Base-by-base conservation (phyloP, 163 green algal genomes). In the Prototheca cutis region DNA sequence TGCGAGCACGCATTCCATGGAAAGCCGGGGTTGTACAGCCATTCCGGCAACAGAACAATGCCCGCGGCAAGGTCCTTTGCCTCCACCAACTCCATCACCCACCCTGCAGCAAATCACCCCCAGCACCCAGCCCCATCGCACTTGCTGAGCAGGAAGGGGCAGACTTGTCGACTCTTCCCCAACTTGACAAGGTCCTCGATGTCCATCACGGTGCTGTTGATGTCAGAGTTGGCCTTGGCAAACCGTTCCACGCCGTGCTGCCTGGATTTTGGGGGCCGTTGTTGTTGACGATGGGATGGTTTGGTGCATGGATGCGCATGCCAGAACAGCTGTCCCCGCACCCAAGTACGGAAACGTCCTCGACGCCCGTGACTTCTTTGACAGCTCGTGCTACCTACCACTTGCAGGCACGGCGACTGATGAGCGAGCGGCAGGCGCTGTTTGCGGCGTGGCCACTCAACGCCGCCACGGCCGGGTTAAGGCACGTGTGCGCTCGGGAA, bases 151-250 rank as follows among this genome's bases (percentile, higher is more conserved):
- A 88, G 96, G 72, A 94, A 98, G 28, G 90, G 84, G 75, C 92
- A 98, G 7, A 65, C 31, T 34, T 34, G 49, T 34, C 63, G 48
- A 10, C 29, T 53, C 19, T 72, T 59, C 6, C 85, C 88, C 4
- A 91, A 48, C 13, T 67, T 60, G 7, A 81, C 67, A 23, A 97
- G 63, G 53, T 97, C 90, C 70, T 97, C 90, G 18, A 97, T 94
- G 70, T 97, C 90, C 48, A 90, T 71, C 21, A 93, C 76, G 71
- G 84, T 60, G 23, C 29, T 4, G 47, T 70, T 70, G 18, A 61
- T 48, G n/a, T 80, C 76, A 3, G 76, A 67, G 48, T 82, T 74
- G 19, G 42, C 53, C 40, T 67, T 66, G 27, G 74, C 32, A 40
- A 67, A 84, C 19, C 32, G 48, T 25, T 84, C 76, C 42, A 81